phyloP scores from a whole-genome alignment of 2,329 filamentous ascomycete species.

The Penicillium glabrum region DNA sequence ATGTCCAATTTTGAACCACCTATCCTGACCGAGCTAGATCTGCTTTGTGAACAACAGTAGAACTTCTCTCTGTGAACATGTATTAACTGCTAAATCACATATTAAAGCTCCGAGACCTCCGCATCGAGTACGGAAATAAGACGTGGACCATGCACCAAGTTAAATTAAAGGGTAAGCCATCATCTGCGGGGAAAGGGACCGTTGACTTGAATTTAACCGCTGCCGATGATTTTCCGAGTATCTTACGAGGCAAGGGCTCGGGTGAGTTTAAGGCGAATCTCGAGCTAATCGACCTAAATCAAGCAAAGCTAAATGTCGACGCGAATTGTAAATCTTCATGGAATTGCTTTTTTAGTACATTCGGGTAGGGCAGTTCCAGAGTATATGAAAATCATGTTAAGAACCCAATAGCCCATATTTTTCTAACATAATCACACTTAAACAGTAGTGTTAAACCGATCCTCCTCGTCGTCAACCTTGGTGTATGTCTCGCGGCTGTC shows the following conservation, averaged over 20 bases:
- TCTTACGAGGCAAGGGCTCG: constrained; percentile 7
- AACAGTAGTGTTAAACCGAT: constrained; percentile 49
- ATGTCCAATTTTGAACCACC: not conserved
- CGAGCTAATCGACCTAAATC: not conserved
- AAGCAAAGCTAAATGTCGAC: not conserved
- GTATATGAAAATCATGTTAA: not conserved
- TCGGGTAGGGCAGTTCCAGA: not conserved
- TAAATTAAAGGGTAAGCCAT: constrained; percentile 1
- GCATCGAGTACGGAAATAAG: not conserved
- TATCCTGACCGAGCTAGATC: not conserved
- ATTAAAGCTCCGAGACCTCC: not conserved
- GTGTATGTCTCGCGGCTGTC: constrained; percentile 45
- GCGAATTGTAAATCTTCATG: constrained; percentile 10
- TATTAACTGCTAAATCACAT: not conserved
- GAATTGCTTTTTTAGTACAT: constrained; percentile 22
- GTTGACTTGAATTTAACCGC: constrained; percentile 18
- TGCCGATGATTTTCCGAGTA: constrained; percentile 19
- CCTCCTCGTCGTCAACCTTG: constrained; percentile 46
- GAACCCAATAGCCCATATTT: not conserved
- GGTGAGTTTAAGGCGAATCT: not conserved
- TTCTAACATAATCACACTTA: constrained; percentile 21
- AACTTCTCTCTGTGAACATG: not conserved
- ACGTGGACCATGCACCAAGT: constrained; percentile 2
- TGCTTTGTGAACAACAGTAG: not conserved
- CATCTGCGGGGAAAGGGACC: constrained; percentile 14